Evolutionary conservation across 352 stramenopile genomes (phyloP).

Genomic region (Globisporangium ultimum): DNA sequence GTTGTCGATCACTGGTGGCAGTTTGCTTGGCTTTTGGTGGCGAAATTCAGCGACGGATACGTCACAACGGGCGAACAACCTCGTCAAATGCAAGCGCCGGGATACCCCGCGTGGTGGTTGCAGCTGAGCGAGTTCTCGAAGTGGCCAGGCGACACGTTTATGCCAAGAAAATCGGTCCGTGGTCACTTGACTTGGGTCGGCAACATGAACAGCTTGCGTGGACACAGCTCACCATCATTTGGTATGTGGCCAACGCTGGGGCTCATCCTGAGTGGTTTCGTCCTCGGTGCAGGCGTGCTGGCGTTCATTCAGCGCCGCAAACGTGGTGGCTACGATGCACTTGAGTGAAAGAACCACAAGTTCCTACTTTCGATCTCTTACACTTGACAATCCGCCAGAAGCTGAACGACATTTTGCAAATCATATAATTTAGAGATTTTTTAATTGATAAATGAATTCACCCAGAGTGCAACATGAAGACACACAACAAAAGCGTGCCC

Average conservation of each 20-base stretch:
- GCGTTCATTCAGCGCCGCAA: slow-evolving; percentile 27
- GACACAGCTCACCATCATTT: slow-evolving; percentile 1
- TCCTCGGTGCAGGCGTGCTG: slow-evolving; percentile 31
- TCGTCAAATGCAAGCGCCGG: slow-evolving; percentile 36
- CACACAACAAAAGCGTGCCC: no score
- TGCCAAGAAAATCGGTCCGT: slow-evolving; percentile 39
- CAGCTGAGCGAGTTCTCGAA: slow-evolving; percentile 48
- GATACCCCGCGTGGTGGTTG: slow-evolving; percentile 68
- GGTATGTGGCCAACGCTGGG: slow-evolving; percentile 16
- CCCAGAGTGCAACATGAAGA: background rate
- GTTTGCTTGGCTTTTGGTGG: slow-evolving; percentile 59
- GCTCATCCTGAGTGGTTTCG: slow-evolving; percentile 32
- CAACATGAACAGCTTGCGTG: slow-evolving; percentile 17
- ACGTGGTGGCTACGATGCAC: slow-evolving; percentile 32
- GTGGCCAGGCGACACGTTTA: slow-evolving; percentile 69
- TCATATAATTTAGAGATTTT: background rate
- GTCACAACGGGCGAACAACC: slow-evolving; percentile 60
- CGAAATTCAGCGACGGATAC: slow-evolving; percentile 75
- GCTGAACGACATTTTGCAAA: no score
- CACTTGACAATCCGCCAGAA: no score
- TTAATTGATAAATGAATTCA: slow-evolving; percentile 4
- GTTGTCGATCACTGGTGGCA: slow-evolving; percentile 63
- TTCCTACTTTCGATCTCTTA: no score
- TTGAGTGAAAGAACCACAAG: slow-evolving; percentile 18
- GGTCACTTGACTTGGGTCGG: slow-evolving; percentile 38